phyloP scores from a whole-genome alignment of 106 monocot genomes.

The Posidonia australis region DNA sequence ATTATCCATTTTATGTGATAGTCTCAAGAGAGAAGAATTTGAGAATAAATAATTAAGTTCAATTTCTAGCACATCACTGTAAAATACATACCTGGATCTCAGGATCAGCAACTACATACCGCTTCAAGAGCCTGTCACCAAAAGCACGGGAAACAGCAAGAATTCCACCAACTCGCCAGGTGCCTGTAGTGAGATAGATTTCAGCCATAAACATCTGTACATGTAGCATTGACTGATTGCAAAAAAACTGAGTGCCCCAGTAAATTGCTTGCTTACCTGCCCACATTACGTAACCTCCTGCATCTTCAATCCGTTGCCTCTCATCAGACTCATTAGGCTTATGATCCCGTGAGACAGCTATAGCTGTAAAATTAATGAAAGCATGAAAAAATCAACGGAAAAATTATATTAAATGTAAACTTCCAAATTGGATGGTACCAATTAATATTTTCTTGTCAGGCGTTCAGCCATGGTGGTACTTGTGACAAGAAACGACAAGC shows the following conservation, averaged over 20 bases:
- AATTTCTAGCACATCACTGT: no score
- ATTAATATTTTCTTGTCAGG: neutral
- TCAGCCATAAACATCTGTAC: neutral
- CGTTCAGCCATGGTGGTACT: no score
- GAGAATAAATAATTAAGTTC: no score
- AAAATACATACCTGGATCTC: conserved; percentile 53
- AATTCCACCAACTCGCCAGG: conserved; percentile 69
- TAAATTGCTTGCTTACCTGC: neutral
- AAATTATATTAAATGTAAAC: conserved; percentile 1
- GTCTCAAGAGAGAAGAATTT: no score
- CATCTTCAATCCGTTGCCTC: conserved; percentile 30
- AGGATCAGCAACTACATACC: conserved; percentile 68
- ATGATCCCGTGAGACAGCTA: conserved; percentile 8
- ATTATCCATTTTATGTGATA: no score
- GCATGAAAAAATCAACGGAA: neutral
- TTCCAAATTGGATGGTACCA: neutral
- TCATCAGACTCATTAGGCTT: conserved; percentile 13
- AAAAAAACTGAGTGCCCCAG: no score
- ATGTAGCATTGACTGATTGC: neutral
- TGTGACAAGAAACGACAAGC: no score
- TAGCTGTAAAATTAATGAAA: conserved; percentile 1
- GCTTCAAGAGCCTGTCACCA: conserved; percentile 62
- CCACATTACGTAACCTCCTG: conserved; percentile 17
- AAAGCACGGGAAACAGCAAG: conserved; percentile 79
- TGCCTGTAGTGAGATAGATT: conserved; percentile 18